Base-by-base conservation (phyloP, 768 basidiomycete species). In the Glaciozyma martinii region DNA sequence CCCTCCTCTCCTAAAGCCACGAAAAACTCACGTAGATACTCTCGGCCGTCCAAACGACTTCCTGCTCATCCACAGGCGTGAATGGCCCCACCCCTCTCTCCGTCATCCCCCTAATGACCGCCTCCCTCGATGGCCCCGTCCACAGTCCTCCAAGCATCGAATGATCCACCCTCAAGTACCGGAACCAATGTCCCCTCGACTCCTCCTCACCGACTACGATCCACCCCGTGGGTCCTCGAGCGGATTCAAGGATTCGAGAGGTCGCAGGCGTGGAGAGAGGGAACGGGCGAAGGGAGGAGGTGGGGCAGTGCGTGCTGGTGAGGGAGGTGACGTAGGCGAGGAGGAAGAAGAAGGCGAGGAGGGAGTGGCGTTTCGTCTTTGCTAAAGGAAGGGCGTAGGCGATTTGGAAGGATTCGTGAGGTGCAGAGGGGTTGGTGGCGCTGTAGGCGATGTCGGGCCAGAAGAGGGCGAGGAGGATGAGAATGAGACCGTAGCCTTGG, bases 191-290 rank as follows among this genome's bases (percentile, higher is more conserved):
- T 5, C 73, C 75, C 30, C 62, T 66, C 21, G 72, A 60, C 33
- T 75, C 65, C 10, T 62, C 23, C 71, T 97, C 89, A 33, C 84
- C 92, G 12, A 95, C 91, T 3, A 87, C 82, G 42, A 97, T 83
- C 19, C 86, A 78, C 2, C 92, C 92, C 1, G 89, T 93, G n/a
- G 81, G 76, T 25, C 87, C 87, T 61, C 84, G 80, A 25, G 81
- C 80, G 2, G 86, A 81, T 2, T 82, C 88, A 56, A 86, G 82
- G 30, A 90, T 82, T 43, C 80, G 82, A 5, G 46, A 23, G 15
- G 50, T 37, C 7, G 44, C 25, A 25, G 57, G 3, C 8, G 58
- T 33, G 15, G 58, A 29, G 30, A 5, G 47, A n/a, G 47, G 29
- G 12, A 46, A 46, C 27, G 42, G 13, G 25, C 12, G 18, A 6